phyloP scores from a whole-genome alignment of 257 asterid species.

The Solanum paucissectum region DNA sequence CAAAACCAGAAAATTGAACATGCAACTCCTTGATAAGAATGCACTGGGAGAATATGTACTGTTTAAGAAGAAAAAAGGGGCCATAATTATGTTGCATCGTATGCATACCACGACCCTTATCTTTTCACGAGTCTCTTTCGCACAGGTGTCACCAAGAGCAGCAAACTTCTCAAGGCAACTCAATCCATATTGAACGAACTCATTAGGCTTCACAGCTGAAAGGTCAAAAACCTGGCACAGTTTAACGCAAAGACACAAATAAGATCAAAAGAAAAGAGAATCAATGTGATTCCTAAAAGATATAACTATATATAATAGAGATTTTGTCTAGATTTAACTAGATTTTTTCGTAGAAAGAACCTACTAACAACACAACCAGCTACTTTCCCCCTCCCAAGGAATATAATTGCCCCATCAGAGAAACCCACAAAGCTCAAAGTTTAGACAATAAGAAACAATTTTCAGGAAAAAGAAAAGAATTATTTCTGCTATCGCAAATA shows the following conservation, averaged over 20 bases:
- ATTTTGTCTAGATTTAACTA: neutral
- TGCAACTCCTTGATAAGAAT: neutral
- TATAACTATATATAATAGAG: neutral
- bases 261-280: constrained; percentile 4
- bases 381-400: neutral
- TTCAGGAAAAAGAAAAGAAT: neutral
- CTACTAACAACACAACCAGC: neutral
- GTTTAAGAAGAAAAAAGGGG: neutral
- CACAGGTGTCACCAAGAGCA: constrained; percentile 67
- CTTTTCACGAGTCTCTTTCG: constrained; percentile 70
- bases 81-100: neutral
- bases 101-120: constrained; percentile 82
- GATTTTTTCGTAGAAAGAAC: neutral
- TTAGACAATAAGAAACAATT: neutral
- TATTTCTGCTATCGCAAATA: neutral
- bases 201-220: constrained; percentile 78
- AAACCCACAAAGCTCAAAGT: neutral
- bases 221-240: constrained; percentile 88
- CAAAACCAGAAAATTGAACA: constrained; percentile 16
- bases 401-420: neutral
- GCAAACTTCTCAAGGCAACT: constrained; percentile 86
- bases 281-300: neutral
- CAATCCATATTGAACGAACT: constrained; percentile 84
- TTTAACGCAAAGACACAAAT: constrained; percentile 3
- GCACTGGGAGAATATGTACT: neutral